These are phyloP conservation scores for Aspergillus sp. DNA, from an alignment of 2,329 filamentous ascomycete species.

Conservation along the genomic window DNA sequence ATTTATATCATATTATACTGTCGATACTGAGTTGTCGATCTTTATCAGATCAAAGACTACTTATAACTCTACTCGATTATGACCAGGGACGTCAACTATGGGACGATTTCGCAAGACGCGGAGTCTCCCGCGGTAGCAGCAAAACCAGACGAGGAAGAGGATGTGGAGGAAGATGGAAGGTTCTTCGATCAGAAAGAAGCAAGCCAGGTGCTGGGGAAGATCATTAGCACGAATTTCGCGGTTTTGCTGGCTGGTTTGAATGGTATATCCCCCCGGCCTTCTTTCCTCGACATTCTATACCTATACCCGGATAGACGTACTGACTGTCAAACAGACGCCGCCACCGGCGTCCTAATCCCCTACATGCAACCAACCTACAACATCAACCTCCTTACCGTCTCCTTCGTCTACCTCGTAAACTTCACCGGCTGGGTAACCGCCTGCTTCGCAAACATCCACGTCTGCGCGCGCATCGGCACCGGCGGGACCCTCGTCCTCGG, in stretches of 20 bases:
- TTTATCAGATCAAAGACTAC: neutral
- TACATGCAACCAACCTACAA: conserved; percentile 24
- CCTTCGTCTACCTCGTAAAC: conserved; percentile 24
- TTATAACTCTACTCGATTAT: neutral
- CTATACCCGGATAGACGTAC: too few species aligned
- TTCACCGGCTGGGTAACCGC: conserved; percentile 22
- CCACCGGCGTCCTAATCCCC: conserved; percentile 24
- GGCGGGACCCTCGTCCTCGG: conserved; percentile 23
- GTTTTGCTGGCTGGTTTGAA: conserved; percentile 21
- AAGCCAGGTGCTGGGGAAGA: conserved; percentile 18
- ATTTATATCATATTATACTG: too few species aligned
- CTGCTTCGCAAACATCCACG: conserved; percentile 25
- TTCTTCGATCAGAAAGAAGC: conserved; percentile 16
- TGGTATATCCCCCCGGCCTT: conserved; percentile 9
- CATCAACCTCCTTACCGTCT: conserved; percentile 22
- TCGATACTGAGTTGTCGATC: too few species aligned
- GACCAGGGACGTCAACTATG: neutral
- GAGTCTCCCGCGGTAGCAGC: neutral
- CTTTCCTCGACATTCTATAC: neutral
- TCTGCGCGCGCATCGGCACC: conserved; percentile 22
- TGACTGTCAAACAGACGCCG: conserved; percentile 15
- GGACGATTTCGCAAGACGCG: neutral
- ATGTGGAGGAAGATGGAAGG: neutral
- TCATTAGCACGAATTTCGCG: conserved; percentile 22
- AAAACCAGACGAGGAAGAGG: neutral